Conservation (phyloP, 2,329 filamentous ascomycete species). For the Oidium heveae region DNA sequence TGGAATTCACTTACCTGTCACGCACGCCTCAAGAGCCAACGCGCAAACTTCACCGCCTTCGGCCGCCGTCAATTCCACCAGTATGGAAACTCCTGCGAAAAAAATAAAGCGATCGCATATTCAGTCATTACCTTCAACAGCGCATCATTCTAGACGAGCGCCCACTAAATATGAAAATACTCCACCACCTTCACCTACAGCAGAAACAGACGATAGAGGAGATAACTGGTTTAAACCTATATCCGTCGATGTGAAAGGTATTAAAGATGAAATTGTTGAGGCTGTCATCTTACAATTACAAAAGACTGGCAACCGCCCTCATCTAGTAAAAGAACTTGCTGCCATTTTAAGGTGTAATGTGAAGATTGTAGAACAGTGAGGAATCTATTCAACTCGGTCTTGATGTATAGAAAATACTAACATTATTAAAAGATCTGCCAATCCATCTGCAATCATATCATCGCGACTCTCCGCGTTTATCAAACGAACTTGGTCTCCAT, state of each 20-base stretch:
- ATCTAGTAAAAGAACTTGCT: constrained; percentile 83
- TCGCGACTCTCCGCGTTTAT: constrained; percentile 75
- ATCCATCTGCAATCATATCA: constrained; percentile 83
- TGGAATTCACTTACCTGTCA: constrained; percentile 64
- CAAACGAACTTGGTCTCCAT: constrained; percentile 59
- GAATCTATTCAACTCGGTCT: background rate
- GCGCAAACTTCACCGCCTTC: constrained; percentile 15
- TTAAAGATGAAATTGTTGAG: constrained; percentile 89
- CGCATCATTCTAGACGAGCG: constrained; percentile 16
- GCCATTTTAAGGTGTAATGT: constrained; percentile 46
- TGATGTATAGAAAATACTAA: constrained; percentile 1
- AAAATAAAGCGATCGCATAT: constrained; percentile 59
- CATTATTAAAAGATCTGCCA: constrained; percentile 49
- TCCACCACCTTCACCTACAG: constrained; percentile 50
- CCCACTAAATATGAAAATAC: constrained; percentile 38
- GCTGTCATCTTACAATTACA: constrained; percentile 72
- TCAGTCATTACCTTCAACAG: constrained; percentile 19
- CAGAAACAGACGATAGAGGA: constrained; percentile 11
- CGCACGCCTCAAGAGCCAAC: constrained; percentile 31
- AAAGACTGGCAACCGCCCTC: constrained; percentile 72
- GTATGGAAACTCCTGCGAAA: constrained; percentile 24
- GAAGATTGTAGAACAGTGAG: constrained; percentile 69
- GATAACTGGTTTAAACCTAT: constrained; percentile 19
- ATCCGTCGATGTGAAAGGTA: constrained; percentile 54
- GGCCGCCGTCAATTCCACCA: constrained; percentile 6